A percentile compares a stretch with the other conserved stretches of the same genome.
These are phyloP conservation scores for Plasmodium knowlesi DNA, from an alignment of 169 alveolate genomes.

Conservation along the genomic window DNA sequence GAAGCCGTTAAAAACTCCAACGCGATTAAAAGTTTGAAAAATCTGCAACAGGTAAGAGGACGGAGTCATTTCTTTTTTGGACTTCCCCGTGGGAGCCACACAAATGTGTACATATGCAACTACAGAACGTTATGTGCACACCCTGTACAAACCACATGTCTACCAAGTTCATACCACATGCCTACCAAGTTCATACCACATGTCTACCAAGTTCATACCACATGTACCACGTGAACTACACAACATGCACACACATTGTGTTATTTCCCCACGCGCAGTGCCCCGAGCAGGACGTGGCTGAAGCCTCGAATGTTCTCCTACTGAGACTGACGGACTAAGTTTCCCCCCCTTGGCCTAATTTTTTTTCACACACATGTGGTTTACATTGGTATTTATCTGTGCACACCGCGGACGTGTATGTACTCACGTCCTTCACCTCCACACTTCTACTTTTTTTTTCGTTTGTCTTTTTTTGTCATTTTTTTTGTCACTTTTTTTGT, in stretches of 20 bases:
- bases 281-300: slow-evolving; percentile 85
- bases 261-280: slow-evolving; percentile 46
- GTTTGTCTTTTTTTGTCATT: background rate
- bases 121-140: background rate
- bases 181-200: too few species aligned
- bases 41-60: slow-evolving; percentile 76
- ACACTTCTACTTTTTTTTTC: background rate
- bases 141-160: too few species aligned
- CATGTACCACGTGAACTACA: too few species aligned
- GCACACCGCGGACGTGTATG: background rate
- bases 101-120: background rate
- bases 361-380: background rate
- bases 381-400: background rate
- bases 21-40: slow-evolving; percentile 81
- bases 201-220: too few species aligned
- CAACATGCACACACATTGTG: background rate
- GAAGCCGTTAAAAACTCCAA: slow-evolving; percentile 85
- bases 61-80: background rate
- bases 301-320: slow-evolving; percentile 85
- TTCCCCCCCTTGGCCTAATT: background rate
- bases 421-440: background rate
- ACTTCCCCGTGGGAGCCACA: background rate
- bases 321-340: slow-evolving; percentile 84
- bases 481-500: background rate
- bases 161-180: too few species aligned